These are phyloP conservation scores for Funneliformis caledonium DNA, from an alignment of 371 early-diverging fungal species.

Conservation along the genomic window DNA sequence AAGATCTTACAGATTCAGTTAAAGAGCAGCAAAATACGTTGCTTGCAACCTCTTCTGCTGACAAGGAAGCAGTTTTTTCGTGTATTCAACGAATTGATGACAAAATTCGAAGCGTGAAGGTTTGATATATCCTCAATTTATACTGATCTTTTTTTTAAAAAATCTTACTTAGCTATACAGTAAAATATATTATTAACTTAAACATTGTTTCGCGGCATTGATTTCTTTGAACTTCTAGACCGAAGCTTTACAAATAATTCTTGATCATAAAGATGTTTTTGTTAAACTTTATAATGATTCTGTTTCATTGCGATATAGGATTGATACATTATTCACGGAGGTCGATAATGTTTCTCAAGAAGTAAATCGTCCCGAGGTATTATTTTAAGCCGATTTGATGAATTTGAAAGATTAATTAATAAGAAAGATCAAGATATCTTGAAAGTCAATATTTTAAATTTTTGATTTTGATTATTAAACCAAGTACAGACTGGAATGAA, in stretches of 20 bases:
- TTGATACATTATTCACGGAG: conserved; percentile 24
- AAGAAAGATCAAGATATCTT: no score
- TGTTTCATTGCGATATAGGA: conserved; percentile 7
- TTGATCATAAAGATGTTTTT: conserved; percentile 10
- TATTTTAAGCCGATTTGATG: neutral
- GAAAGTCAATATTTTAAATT: neutral
- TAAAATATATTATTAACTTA: no score
- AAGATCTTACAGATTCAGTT: neutral
- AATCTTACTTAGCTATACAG: no score
- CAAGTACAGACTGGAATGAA: conserved; percentile 28
- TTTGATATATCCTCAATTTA: neutral
- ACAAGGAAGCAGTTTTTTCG: neutral
- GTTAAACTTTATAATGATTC: conserved; percentile 28
- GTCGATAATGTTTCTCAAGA: conserved; percentile 7
- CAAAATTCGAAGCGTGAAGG: conserved; percentile 19
- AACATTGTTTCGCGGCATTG: neutral
- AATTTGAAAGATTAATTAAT: neutral
- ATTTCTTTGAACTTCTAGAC: conserved; percentile 1
- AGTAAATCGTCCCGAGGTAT: conserved; percentile 32
- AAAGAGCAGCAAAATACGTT: neutral
- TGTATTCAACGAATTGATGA: conserved; percentile 35
- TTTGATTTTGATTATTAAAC: neutral
- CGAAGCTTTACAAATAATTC: conserved; percentile 27
- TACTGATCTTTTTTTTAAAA: neutral
- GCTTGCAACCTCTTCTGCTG: conserved; percentile 3